Evolutionary conservation across 306 rosid genomes (phyloP), one percentile per base, ranked within the genome.

Genomic region (Sicyos edulis): DNA sequence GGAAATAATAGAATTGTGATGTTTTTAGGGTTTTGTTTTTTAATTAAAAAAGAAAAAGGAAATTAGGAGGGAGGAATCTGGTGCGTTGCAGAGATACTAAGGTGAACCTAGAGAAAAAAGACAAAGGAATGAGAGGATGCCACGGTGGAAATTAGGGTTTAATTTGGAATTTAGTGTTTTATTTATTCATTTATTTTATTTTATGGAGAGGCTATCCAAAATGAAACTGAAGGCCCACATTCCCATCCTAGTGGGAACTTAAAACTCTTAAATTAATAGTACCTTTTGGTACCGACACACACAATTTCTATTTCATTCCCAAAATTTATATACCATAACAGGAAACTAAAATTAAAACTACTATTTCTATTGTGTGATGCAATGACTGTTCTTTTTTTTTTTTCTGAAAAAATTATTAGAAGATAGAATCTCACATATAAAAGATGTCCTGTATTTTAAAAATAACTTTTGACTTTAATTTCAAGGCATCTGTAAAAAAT

Each of bases 1-100:
- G 80, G 80, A 76, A 82, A 83, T 83, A 67, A 79, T 83, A 54
- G 66, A 74, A 67, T 61, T 10, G 0, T 22, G 20, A 44, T 73
- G 56, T 21, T 3, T 32, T 1, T 29, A 29, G 1, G 4, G 1
- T 1, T 29, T 1, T 29, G 4, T 29, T 32, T 32, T 32, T 32
- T 1, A 32, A 32, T 32, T 26, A 26, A 26, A 26, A 26, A 26
- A 26, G 29, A 26, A 26, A 26, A 26, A 32, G 37, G 37, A 32
- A 32, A 3, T 32, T 3, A 1, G 2, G n/a, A 7, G 6, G 42
- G 53, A 22, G 57, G 57, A 67, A 67, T 67, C 72, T 47, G 40
- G 40, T 65, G 54, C 0, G 54, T 8, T 19, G 22, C 52, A 64
- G 16, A 42, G 53, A 64, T 64, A 66, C 71, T 65, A 65, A 65